These are phyloP conservation scores for Lolium rigidum DNA, from an alignment of 176 grass and related monocot species.

Conservation along the genomic window DNA sequence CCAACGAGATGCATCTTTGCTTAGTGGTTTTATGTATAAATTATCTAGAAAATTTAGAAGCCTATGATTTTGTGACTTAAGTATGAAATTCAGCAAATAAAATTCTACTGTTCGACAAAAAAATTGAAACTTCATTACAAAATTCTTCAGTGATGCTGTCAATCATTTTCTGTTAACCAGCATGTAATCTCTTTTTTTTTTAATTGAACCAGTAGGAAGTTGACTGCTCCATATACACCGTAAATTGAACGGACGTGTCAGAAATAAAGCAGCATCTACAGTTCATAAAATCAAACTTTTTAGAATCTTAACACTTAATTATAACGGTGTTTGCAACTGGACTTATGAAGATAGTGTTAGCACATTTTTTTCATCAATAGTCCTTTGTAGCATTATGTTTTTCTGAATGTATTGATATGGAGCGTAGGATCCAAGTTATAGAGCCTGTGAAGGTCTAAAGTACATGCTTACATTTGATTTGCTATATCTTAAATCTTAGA, in stretches of 20 bases:
- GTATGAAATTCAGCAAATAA: slow-evolving; percentile 23
- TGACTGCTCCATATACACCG: background rate
- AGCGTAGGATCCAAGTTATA: background rate
- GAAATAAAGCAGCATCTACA: background rate
- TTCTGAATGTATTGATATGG: background rate
- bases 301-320: background rate
- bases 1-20: slow-evolving; percentile 33
- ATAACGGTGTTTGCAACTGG: background rate
- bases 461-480: background rate
- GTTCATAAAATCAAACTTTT: background rate
- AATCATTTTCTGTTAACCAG: too few relatives aligned
- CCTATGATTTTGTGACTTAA: slow-evolving; percentile 36
- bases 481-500: background rate
- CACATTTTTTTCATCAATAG: background rate
- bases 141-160: slow-evolving; percentile 65
- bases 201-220: background rate
- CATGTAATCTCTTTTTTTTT: too few relatives aligned
- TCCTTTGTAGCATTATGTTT: background rate
- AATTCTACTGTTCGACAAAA: background rate
- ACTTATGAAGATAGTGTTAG: background rate
- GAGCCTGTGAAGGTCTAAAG: background rate
- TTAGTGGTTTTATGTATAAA: slow-evolving; percentile 51
- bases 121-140: slow-evolving; percentile 45
- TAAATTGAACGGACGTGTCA: background rate
- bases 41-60: slow-evolving; percentile 41